Conservation (phyloP, 2,329 filamentous ascomycete genomes). For the Alternaria viburni region DNA sequence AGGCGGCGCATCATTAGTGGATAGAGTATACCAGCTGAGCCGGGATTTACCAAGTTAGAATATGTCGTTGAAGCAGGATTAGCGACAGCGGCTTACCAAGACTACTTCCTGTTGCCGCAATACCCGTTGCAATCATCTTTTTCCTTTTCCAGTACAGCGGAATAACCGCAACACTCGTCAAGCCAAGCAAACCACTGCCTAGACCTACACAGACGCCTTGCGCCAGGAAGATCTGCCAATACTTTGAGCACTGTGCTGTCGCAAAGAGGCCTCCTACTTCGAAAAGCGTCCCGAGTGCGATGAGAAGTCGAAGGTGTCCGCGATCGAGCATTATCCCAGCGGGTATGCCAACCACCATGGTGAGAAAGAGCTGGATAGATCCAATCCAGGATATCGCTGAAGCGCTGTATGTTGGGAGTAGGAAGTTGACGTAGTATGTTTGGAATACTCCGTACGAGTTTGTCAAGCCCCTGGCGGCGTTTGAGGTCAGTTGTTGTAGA, state of each 20-base stretch:
- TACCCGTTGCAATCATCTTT: background rate
- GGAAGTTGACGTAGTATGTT: background rate
- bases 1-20: conserved; percentile 36
- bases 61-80: background rate
- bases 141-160: background rate
- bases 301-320: background rate
- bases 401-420: background rate
- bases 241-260: background rate
- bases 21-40: conserved; percentile 40
- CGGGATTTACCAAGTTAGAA: background rate
- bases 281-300: background rate
- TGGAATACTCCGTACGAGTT: background rate
- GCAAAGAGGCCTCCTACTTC: background rate
- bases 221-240: background rate
- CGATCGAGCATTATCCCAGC: background rate
- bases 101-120: background rate
- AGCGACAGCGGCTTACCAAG: background rate
- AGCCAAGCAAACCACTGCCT: background rate
- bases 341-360: background rate
- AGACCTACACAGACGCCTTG: background rate
- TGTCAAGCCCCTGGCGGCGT: background rate
- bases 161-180: background rate
- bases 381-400: background rate
- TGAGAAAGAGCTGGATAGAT: background rate
- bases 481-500: background rate